Base-by-base conservation (phyloP, 352 stramenopile genomes). In the Halophytophthora polymorphica region DNA sequence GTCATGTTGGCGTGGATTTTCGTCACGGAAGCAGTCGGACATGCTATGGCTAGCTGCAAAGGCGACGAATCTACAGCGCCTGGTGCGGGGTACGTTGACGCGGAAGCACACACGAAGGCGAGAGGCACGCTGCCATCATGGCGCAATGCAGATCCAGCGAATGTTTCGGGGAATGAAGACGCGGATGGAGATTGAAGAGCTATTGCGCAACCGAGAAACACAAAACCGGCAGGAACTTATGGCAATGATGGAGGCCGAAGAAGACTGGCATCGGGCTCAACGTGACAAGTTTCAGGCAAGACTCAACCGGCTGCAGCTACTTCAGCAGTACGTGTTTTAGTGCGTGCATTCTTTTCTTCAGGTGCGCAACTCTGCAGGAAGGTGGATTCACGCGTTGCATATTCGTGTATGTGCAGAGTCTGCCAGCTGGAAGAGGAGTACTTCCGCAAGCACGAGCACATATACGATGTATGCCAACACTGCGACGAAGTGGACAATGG, bases 381-480 rank as follows among this genome's bases (percentile, higher is more conserved):
- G 51, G 36, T 6, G 21, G 19, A 25, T 15, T 46, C 15, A 50
- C 33, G 7, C 2, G 12, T 23, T 28, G 23, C 18, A 25, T 2
- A 6, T 36, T 45, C 3, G 14, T 54, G 18, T 45, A 4, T 34
- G 14, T 50, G 12, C 48, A 93, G 83, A 15, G 65, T 91, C 6
- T 67, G 62, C 15, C 64, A 83, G 35, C 53, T 90, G 6, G 83
- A 90, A 66, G 71, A 77, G 7, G 73, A 90, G 34, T 82, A 85
- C 39, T 86, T 74, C 43, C 53, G 51, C 33, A 63, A 73, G 15
- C 82, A 89, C 42, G 72, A 88, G 18, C 55, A 66, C 25, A 73
- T 89, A 45, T 69, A 69, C 21, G 77, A 93, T 58, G 82, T 90
- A 70, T 25, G 76, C 40, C 10, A 45, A 36, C 22, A 34, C n/a